Conservation (phyloP, 2,329 filamentous ascomycete species). For the Fusarium nelsonii region DNA sequence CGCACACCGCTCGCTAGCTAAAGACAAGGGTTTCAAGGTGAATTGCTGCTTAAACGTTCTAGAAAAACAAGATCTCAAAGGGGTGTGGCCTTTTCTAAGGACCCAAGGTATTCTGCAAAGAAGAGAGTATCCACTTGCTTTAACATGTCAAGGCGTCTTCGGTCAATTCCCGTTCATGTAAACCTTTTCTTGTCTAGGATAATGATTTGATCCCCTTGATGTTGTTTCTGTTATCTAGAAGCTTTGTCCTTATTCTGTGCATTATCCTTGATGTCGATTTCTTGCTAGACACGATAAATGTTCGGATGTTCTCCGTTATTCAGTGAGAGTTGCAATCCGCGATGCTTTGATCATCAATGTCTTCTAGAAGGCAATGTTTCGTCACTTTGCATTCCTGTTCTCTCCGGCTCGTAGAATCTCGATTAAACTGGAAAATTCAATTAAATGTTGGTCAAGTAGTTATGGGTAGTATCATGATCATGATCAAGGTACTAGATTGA, state of each 20-base stretch:
- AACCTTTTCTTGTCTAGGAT: not conserved
- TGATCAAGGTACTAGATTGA: conserved; percentile 16
- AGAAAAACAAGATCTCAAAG: conserved; percentile 17
- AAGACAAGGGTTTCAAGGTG: conserved; percentile 32
- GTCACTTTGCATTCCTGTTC: conserved; percentile 7
- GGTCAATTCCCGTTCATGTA: conserved; percentile 41
- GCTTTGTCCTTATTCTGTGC: not conserved
- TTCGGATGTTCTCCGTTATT: conserved; percentile 32
- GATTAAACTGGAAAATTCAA: not conserved
- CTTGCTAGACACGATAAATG: conserved; percentile 12
- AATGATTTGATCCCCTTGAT: not conserved
- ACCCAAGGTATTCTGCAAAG: not conserved
- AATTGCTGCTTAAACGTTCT: conserved; percentile 14
- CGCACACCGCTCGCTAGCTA: conserved; percentile 34
- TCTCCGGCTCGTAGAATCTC: not conserved
- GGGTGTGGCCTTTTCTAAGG: conserved; percentile 12
- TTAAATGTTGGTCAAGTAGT: not conserved
- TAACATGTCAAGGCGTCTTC: conserved; percentile 28
- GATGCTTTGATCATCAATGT: not conserved
- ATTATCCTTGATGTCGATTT: not conserved
- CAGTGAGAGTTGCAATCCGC: not conserved
- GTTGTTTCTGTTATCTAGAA: not conserved
- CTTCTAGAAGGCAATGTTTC: not conserved
- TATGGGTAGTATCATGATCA: conserved; percentile 2
- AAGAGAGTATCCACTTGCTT: conserved; percentile 26